Conservation (phyloP, 1,139 yeast genomes). For the Diutina scorzettiae region DNA sequence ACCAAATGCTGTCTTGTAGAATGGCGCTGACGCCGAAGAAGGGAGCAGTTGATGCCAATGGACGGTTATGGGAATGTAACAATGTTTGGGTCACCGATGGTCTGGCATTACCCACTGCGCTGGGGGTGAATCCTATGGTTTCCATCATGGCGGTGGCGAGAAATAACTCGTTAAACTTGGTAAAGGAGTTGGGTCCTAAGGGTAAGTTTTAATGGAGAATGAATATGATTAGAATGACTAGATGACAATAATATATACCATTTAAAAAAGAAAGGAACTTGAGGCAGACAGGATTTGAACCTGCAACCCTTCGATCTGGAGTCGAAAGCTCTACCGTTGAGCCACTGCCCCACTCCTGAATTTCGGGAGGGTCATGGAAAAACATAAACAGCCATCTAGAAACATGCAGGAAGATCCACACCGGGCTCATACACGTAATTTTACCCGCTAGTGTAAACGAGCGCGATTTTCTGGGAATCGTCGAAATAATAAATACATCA, state of each 20-base stretch:
- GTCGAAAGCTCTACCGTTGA: slow-evolving; percentile 90
- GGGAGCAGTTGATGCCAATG: not conserved
- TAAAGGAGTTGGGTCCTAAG: not conserved
- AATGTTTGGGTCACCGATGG: slow-evolving; percentile 3
- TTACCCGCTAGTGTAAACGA: too few species aligned
- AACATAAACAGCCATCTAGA: too few species aligned
- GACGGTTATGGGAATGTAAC: not conserved
- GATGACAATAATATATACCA: too few species aligned
- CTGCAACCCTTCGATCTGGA: slow-evolving; percentile 35
- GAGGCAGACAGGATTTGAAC: slow-evolving; percentile 14
- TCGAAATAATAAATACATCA: too few species aligned
- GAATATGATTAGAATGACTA: too few species aligned
- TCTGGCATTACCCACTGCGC: slow-evolving; percentile 5
- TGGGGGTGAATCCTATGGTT: slow-evolving; percentile 5
- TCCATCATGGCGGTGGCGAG: slow-evolving; percentile 1
- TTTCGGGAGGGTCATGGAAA: too few species aligned
- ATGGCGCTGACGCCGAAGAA: not conserved
- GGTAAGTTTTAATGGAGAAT: not conserved
- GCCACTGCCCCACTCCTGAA: slow-evolving; percentile 58
- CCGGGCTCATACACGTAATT: too few species aligned
- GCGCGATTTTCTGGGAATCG: too few species aligned
- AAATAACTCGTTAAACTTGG: not conserved
- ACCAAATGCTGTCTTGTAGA: slow-evolving; percentile 3
- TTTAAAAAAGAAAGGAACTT: slow-evolving; percentile 8
- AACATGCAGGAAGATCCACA: too few species aligned